Percentiles rank a stretch among this genome's conserved stretches.
These are phyloP conservation scores for Aotearoamyces nothofagi DNA, from an alignment of 2,329 filamentous ascomycete genomes.

Conservation along the genomic window DNA sequence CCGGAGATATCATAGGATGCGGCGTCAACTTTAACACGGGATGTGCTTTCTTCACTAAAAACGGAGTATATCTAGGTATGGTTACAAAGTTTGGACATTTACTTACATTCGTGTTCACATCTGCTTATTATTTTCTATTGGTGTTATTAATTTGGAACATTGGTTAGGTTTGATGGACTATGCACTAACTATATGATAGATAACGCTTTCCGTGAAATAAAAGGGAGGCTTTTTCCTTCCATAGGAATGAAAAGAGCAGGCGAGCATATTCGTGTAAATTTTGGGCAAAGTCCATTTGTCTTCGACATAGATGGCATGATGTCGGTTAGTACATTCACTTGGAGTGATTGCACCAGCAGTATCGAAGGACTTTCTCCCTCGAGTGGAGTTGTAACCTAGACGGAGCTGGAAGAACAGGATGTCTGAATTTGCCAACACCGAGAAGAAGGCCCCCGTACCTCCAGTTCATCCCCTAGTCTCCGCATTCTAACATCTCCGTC, in stretches of 20 bases:
- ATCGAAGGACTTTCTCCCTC: neutral
- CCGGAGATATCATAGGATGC: conserved; percentile 45
- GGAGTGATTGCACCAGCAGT: neutral
- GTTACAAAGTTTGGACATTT: conserved; percentile 6
- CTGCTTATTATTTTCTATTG: no score
- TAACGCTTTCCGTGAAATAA: conserved; percentile 52
- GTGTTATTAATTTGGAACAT: no score
- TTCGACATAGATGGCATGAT: conserved; percentile 87
- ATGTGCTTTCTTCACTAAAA: conserved; percentile 55
- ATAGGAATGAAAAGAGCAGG: conserved; percentile 50
- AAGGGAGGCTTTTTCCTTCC: conserved; percentile 48
- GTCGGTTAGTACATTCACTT: conserved; percentile 38
- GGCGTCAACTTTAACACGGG: conserved; percentile 50
- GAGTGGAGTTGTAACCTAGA: no score
- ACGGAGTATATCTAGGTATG: conserved; percentile 40
- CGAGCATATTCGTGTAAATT: conserved; percentile 48
- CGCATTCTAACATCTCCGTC: no score
- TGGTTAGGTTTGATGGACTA: no score
- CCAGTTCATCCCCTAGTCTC: no score
- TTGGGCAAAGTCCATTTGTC: conserved; percentile 62
- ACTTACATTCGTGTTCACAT: no score
- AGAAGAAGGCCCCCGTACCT: no score
- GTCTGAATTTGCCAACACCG: no score
- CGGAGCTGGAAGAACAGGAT: no score
- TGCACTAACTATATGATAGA: conserved; percentile 38